These are phyloP conservation scores for Graphilbum ipis-grandicollis DNA, from an alignment of 2,329 filamentous ascomycete species.

Conservation along the genomic window DNA sequence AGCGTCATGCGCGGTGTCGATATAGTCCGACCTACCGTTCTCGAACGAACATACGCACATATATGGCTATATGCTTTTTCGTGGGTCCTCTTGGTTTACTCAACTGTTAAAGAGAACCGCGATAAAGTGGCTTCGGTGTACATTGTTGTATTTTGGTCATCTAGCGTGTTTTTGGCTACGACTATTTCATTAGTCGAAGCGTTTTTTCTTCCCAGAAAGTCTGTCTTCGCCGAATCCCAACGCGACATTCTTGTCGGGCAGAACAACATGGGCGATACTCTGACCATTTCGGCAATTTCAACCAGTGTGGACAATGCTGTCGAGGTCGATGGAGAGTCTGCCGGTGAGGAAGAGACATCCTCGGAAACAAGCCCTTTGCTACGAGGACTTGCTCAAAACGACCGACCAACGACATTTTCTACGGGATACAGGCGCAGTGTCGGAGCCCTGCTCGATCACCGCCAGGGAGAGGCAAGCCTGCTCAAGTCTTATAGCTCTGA, in stretches of 20 bases:
- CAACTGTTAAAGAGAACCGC: conserved; percentile 61
- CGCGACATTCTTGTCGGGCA: not conserved
- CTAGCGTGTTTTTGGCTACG: conserved; percentile 55
- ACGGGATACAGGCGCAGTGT: conserved; percentile 36
- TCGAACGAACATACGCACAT: conserved; percentile 64
- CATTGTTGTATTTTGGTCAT: conserved; percentile 63
- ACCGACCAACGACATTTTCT: conserved; percentile 31
- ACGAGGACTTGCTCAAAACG: conserved; percentile 9
- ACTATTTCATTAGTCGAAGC: conserved; percentile 65
- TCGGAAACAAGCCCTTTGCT: conserved; percentile 37
- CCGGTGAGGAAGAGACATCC: conserved; percentile 20
- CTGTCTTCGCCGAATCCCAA: conserved; percentile 38
- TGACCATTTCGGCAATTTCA: conserved; percentile 2
- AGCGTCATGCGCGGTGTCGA: conserved; percentile 63
- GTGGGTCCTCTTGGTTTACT: conserved; percentile 55
- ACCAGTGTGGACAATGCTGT: conserved; percentile 14
- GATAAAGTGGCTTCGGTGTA: conserved; percentile 62
- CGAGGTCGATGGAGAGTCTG: conserved; percentile 12
- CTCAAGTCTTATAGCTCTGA: conserved; percentile 31
- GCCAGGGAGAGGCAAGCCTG: conserved; percentile 7
- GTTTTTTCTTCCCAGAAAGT: conserved; percentile 56
- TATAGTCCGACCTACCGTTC: conserved; percentile 65
- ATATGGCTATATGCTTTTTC: conserved; percentile 69
- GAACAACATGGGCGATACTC: not conserved
- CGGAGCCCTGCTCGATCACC: conserved; percentile 13